These are phyloP conservation scores for Hypoxylon fuscum DNA, from an alignment of 495 filamentous ascomycete species.

Conservation along the genomic window DNA sequence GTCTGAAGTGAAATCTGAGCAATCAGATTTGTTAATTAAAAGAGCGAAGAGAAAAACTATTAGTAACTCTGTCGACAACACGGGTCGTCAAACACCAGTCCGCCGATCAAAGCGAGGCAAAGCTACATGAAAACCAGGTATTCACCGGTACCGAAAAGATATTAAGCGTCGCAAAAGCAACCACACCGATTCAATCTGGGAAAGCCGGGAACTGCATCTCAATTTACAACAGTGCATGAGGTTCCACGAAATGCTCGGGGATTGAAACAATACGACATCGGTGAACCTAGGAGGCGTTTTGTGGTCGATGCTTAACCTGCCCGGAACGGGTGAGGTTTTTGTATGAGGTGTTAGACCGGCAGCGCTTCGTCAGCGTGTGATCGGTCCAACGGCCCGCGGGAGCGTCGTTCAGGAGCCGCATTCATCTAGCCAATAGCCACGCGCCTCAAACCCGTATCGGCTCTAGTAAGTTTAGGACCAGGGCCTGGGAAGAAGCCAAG, in stretches of 20 bases:
- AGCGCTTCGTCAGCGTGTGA: slow-evolving; percentile 26
- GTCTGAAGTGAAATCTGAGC: slow-evolving; percentile 20
- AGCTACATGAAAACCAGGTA: slow-evolving; percentile 24
- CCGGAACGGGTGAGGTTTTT: slow-evolving; percentile 20
- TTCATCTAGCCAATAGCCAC: slow-evolving; percentile 23
- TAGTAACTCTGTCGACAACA: slow-evolving; percentile 12
- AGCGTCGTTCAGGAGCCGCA: slow-evolving; percentile 40
- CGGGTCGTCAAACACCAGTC: slow-evolving; percentile 23
- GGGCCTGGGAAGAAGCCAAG: slow-evolving; percentile 36
- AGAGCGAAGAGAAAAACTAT: slow-evolving; percentile 47
- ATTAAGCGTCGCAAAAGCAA: slow-evolving; percentile 12
- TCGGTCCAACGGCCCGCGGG: slow-evolving; percentile 45
- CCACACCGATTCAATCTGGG: slow-evolving; percentile 30
- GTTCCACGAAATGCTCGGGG: slow-evolving; percentile 17
- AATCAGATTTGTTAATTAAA: slow-evolving; percentile 14
- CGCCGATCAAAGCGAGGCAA: slow-evolving; percentile 40
- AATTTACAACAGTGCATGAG: slow-evolving; percentile 25
- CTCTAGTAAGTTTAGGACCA: slow-evolving; percentile 30
- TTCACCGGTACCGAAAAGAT: slow-evolving; percentile 8
- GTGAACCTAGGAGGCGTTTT: slow-evolving; percentile 16
- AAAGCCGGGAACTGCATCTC: slow-evolving; percentile 28
- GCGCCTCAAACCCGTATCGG: slow-evolving; percentile 18
- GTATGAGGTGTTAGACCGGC: slow-evolving; percentile 13
- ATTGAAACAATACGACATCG: slow-evolving; percentile 29
- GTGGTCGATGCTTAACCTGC: slow-evolving; percentile 7